Base-by-base conservation (phyloP, 1,284 basidiomycete genomes). In the Meripilus lineatus region DNA sequence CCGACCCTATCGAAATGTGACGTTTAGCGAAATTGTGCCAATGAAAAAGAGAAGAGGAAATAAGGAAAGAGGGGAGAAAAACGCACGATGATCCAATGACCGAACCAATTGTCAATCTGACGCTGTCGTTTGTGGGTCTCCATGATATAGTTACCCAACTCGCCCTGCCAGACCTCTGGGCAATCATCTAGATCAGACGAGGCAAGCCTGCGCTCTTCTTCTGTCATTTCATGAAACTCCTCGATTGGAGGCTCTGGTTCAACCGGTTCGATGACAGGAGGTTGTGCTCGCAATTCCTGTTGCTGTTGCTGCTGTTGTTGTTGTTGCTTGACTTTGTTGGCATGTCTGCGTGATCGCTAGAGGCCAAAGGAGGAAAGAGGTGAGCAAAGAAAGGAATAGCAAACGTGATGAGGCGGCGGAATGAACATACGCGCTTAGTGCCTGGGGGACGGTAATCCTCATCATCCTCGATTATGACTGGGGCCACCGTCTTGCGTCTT, bases 121-220 rank as follows among this genome's bases (percentile, higher is more conserved):
- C 75, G 76, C 59, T 79, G 76, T 38, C 85, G 77, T 56, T 79
- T 80, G 56, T 82, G 79, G 2, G 83, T 85, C 56, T 87, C 81
- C 25, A 80, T 57, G 42, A 78, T 69, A 56, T 89, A 89, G 45
- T 76, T 74, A 40, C 73, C 71, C 13, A 89, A 68, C 53, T 85
- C 85, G 24, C 67, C 70, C 40, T 70, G 65, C 86, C 86, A 89
- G 7, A 89, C 58, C 48, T 89, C 87, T 52, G 77, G 74, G 51
- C 79, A 86, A 49, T 88, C 87, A 26, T 85, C 84, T 43, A 89
- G 64, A 68, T 89, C 87, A 18, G 87, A 86, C 17, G 85, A 85
- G 5, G 65, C 64, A 14, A 77, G 64, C 34, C 66, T 70, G 22
- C 51, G 43, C 15, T 74, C 71, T 38, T 79, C 74, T 44, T 82